phyloP scores from a whole-genome alignment of 2,329 filamentous ascomycete genomes.

The Ophiostoma sp. region DNA sequence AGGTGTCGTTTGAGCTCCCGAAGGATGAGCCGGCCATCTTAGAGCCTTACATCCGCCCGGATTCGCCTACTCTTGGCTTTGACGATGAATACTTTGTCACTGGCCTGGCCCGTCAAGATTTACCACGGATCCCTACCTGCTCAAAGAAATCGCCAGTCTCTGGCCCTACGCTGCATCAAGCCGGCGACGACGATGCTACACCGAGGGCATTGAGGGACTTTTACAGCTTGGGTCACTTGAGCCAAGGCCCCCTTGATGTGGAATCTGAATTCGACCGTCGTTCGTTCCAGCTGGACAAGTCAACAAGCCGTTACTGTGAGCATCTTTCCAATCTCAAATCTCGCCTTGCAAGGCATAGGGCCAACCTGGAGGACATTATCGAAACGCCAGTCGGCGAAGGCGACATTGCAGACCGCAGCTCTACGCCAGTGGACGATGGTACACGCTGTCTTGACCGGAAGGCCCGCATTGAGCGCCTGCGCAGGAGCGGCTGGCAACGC shows the following conservation, averaged over 20 bases:
- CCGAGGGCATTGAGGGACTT: conserved; percentile 23
- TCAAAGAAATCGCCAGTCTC: conserved; percentile 26
- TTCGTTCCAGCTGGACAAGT: conserved; percentile 44
- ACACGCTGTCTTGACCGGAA: conserved; percentile 45
- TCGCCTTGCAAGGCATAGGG: conserved; percentile 52
- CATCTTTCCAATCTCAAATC: conserved; percentile 50
- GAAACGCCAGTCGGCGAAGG: conserved; percentile 30
- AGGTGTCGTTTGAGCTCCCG: conserved; percentile 46
- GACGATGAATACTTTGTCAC: conserved; percentile 45
- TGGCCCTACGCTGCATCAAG: conserved; percentile 29
- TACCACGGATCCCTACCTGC: conserved; percentile 34
- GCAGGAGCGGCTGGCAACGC: conserved; percentile 56
- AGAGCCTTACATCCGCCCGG: conserved; percentile 56
- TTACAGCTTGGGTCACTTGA: not conserved
- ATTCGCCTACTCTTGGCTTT: conserved; percentile 61
- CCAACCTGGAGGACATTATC: conserved; percentile 47
- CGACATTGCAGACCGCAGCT: conserved; percentile 22
- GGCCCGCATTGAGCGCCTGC: conserved; percentile 55
- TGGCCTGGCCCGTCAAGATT: conserved; percentile 32
- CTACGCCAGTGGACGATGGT: conserved; percentile 38
- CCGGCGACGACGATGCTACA: conserved; percentile 26
- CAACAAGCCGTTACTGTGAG: conserved; percentile 51
- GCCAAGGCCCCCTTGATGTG: conserved; percentile 14
- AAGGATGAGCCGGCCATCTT: conserved; percentile 38
- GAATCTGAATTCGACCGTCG: conserved; percentile 28